Conservation (phyloP, 164 flowering plant species). For the Berberis vulgaris region DNA sequence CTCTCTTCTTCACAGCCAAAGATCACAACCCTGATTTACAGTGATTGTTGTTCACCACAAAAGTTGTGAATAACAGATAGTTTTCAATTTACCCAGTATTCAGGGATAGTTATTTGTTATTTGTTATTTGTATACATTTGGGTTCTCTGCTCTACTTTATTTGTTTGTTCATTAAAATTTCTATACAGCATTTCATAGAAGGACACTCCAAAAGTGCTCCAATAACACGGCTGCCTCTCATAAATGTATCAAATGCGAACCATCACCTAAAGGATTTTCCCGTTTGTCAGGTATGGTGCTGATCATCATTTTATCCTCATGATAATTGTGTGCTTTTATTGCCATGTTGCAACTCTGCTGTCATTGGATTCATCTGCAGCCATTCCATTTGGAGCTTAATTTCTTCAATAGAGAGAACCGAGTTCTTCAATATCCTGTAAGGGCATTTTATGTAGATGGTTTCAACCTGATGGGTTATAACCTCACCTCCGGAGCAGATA, state of each 20-base stretch:
- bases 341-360: slow-evolving; percentile 7
- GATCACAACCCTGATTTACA: too few species aligned
- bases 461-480: slow-evolving; percentile 85
- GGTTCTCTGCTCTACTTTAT: too few species aligned
- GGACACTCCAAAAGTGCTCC: slow-evolving; percentile 94
- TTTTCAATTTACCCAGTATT: too few species aligned
- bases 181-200: slow-evolving; percentile 87
- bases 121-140: not conserved
- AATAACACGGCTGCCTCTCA: slow-evolving; percentile 82
- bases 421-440: slow-evolving; percentile 92
- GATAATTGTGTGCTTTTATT: not conserved
- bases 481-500: slow-evolving; percentile 74
- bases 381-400: slow-evolving; percentile 92
- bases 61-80: too few species aligned
- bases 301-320: not conserved
- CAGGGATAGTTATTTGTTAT: too few species aligned
- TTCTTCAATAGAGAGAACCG: slow-evolving; percentile 88
- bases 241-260: slow-evolving; percentile 56
- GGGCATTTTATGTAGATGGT: slow-evolving; percentile 89
- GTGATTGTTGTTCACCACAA: too few species aligned
- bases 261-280: slow-evolving; percentile 75
- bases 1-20: too few species aligned
- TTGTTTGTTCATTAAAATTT: too few species aligned
- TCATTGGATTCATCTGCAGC: slow-evolving; percentile 38
- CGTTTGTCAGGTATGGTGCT: slow-evolving; percentile 67